phyloP scores from a whole-genome alignment of 2,329 filamentous ascomycete genomes.

The Exophiala lecanii-corni region DNA sequence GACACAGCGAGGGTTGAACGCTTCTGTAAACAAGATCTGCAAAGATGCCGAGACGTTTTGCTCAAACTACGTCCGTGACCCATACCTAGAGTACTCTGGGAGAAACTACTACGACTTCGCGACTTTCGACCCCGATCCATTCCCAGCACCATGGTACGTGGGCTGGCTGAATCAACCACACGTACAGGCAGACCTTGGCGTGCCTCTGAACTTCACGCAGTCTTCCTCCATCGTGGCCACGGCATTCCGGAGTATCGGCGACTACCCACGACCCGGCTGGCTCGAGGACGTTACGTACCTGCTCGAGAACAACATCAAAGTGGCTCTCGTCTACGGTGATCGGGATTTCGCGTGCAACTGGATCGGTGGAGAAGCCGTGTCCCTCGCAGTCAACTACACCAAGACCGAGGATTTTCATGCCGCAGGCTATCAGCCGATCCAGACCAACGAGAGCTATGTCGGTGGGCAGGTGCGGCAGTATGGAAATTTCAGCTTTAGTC shows the following conservation, averaged over 20 bases:
- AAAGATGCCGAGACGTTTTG: constrained; percentile 39
- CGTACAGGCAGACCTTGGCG: constrained; percentile 50
- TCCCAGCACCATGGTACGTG: constrained; percentile 43
- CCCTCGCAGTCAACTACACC: constrained; percentile 42
- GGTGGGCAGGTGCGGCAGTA: constrained; percentile 39
- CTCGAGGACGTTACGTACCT: constrained; percentile 49
- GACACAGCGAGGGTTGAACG: constrained; percentile 33
- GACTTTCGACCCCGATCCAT: constrained; percentile 41
- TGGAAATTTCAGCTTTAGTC: constrained; percentile 38
- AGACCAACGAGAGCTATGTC: constrained; percentile 32
- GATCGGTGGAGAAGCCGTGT: constrained; percentile 47
- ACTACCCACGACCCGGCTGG: constrained; percentile 31
- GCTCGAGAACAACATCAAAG: constrained; percentile 54
- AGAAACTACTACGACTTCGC: constrained; percentile 51
- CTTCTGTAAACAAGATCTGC: constrained; percentile 35
- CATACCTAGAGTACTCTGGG: constrained; percentile 37
- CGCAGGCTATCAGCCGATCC: constrained; percentile 41
- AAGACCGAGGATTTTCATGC: constrained; percentile 36
- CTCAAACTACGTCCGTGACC: constrained; percentile 33
- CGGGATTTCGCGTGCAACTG: constrained; percentile 52
- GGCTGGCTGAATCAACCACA: constrained; percentile 50
- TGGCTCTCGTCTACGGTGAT: constrained; percentile 56
- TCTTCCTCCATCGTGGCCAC: constrained; percentile 39
- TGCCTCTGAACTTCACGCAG: constrained; percentile 52
- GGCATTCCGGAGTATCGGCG: constrained; percentile 41